Evolutionary conservation across 768 basidiomycete species (phyloP), one percentile per base, ranked within the genome.

Genomic region (Mycena rebaudengoi): DNA sequence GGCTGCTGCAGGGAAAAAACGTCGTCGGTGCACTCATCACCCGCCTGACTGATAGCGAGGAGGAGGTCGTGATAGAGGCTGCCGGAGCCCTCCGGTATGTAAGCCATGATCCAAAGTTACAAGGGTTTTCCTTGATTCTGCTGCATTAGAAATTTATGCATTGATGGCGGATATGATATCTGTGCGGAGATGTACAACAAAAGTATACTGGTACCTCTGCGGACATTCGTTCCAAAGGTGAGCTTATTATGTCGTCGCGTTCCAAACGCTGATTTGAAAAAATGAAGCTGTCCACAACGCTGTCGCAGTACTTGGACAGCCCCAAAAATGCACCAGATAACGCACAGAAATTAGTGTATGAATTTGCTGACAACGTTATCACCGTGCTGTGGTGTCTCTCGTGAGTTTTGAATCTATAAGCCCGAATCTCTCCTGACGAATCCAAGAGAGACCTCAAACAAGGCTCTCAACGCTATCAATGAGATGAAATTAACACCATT

Each of bases 161-260:
- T 98, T 71, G 96, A 98, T 72, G 96, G 96, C 16, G 96, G 96
- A 52, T 92, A 94, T 73, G 95, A 98, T 67, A 92, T 98, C 46
- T 96, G 96, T 70, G 94, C 92, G 1, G 95, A 98, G 76, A 96
- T 98, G 94, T 96, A 91, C 79, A 98, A 98, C 76, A 98, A 98
- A 80, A 94, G 93, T 68, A 89, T 98, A 44, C 80, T 98, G 50
- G 84, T 88, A 7, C 92, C 93, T 3, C 76, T 95, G 60, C 88
- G 83, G 68, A 83, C 85, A 0, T 92, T 94, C 69, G 82, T 95
- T 18, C 90, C 91, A 7, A 95, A 94, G 81, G 95, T 93, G 66
- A 40, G 74, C 4, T 13, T 33, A 32, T 21, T 25, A 21, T 37
- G 41, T 60, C 37, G 39, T 14, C 25, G 12, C 7, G 49, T 26